Percentiles rank a stretch among this genome's conserved stretches.
Evolutionary conservation across 805 yeast species (phyloP).

Genomic region (Torulaspora franciscae): DNA sequence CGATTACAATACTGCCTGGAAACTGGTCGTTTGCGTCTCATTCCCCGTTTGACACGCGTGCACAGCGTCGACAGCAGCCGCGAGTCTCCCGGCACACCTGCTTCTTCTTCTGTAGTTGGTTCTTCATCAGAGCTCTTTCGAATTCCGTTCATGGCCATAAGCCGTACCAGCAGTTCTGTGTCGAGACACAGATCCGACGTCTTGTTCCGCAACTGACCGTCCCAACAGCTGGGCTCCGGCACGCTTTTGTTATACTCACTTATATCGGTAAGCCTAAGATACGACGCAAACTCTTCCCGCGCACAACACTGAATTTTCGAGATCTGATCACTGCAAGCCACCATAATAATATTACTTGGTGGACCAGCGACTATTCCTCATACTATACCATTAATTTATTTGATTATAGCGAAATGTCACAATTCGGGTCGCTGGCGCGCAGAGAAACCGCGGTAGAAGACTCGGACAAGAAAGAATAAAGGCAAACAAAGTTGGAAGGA

Average conservation of each 20-base stretch:
- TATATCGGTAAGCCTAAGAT: slow-evolving; percentile 1
- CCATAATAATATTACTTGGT: neutral
- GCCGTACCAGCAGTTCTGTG: slow-evolving; percentile 9
- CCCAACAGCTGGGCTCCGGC: slow-evolving; percentile 4
- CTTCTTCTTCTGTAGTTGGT: neutral
- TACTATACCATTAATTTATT: neutral
- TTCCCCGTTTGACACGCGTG: slow-evolving; percentile 6
- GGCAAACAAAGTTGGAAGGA: neutral
- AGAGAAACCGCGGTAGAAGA: neutral
- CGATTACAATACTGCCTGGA: neutral
- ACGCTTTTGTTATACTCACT: neutral
- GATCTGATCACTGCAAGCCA: neutral
- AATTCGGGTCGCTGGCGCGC: neutral
- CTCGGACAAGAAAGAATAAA: neutral
- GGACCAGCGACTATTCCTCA: no score
- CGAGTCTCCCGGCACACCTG: neutral
- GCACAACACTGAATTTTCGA: slow-evolving; percentile 2
- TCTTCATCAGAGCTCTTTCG: neutral
- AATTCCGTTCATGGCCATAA: slow-evolving; percentile 9
- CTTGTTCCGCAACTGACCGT: slow-evolving; percentile 3
- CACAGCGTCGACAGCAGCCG: slow-evolving; percentile 5
- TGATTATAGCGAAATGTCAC: neutral
- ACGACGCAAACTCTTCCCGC: slow-evolving; percentile 3
- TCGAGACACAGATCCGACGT: slow-evolving; percentile 10
- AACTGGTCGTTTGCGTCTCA: neutral